A percentile compares a stretch with the other conserved stretches of the same genome.
These are phyloP conservation scores for Ophiocordyceps unilateralis DNA, from an alignment of 2,329 filamentous ascomycete genomes.

Conservation along the genomic window DNA sequence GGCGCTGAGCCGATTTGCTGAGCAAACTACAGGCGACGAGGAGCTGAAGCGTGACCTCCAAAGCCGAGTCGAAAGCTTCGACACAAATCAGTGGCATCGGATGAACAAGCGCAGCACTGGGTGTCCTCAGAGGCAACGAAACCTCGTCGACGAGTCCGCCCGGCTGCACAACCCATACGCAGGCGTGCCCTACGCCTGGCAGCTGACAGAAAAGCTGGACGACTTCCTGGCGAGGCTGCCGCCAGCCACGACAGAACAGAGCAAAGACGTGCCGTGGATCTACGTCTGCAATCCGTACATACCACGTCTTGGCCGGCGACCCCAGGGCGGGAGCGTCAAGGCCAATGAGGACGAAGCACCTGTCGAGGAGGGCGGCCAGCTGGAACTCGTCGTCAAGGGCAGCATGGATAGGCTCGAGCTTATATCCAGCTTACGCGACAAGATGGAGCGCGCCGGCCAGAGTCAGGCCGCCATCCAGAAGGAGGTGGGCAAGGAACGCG, in stretches of 20 bases:
- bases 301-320: constrained; percentile 15
- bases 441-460: constrained; percentile 21
- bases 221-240: constrained; percentile 53
- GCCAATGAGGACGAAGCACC: constrained; percentile 33
- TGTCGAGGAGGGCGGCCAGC: constrained; percentile 25
- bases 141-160: constrained; percentile 6
- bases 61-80: constrained; percentile 30
- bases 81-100: constrained; percentile 26
- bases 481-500: constrained; percentile 31
- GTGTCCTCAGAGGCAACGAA: constrained; percentile 8
- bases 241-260: constrained; percentile 39
- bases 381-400: constrained; percentile 30
- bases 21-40: constrained; percentile 34
- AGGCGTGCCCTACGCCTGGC: constrained; percentile 37
- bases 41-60: constrained; percentile 28
- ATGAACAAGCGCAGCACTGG: constrained; percentile 11
- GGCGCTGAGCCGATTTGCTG: background rate
- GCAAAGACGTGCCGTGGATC: constrained; percentile 44
- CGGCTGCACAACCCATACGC: constrained; percentile 42
- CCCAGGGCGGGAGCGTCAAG: constrained; percentile 18
- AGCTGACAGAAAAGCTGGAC: constrained; percentile 43
- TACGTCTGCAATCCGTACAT: constrained; percentile 51
- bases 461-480: constrained; percentile 19
- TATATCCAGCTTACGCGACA: constrained; percentile 28
- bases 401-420: constrained; percentile 33